Percentiles rank a stretch among this genome's conserved stretches.
phyloP scores from a whole-genome alignment of 1,139 yeast species.

The Pichia sp. region DNA sequence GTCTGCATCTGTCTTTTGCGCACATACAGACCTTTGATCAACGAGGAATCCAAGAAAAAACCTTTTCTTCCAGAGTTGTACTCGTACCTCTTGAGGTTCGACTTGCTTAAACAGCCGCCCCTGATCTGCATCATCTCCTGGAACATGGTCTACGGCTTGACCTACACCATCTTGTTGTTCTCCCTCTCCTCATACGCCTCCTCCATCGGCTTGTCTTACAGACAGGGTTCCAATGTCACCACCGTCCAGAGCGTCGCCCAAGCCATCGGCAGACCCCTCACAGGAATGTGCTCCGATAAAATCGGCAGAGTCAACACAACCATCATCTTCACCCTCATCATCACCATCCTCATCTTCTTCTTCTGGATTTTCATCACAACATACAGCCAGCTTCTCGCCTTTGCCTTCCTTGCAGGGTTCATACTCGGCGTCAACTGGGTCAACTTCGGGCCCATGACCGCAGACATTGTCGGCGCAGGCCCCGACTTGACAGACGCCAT shows the following conservation, averaged over 20 bases:
- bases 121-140: constrained; percentile 47
- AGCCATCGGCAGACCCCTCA: constrained; percentile 57
- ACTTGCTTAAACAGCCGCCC: constrained; percentile 28
- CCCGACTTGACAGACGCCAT: constrained; percentile 34
- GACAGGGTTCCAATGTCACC: constrained; percentile 57
- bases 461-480: constrained; percentile 43
- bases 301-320: constrained; percentile 57
- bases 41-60: constrained; percentile 22
- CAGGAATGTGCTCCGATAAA: constrained; percentile 56
- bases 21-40: constrained; percentile 40
- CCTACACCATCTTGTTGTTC: constrained; percentile 57
- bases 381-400: constrained; percentile 49
- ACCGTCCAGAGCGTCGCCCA: constrained; percentile 64
- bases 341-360: constrained; percentile 28
- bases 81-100: constrained; percentile 15
- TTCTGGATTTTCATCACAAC: constrained; percentile 56
- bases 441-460: constrained; percentile 55
- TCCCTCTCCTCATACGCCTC: constrained; percentile 60
- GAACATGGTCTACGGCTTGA: constrained; percentile 45
- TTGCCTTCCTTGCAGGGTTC: constrained; percentile 50
- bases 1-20: constrained; percentile 42
- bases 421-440: constrained; percentile 63
- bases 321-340: constrained; percentile 32
- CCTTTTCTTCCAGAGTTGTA: constrained; percentile 20
- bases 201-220: constrained; percentile 50